Base-by-base conservation (phyloP, 2,329 filamentous ascomycete species). In the Ophiosphaerella narmari region DNA sequence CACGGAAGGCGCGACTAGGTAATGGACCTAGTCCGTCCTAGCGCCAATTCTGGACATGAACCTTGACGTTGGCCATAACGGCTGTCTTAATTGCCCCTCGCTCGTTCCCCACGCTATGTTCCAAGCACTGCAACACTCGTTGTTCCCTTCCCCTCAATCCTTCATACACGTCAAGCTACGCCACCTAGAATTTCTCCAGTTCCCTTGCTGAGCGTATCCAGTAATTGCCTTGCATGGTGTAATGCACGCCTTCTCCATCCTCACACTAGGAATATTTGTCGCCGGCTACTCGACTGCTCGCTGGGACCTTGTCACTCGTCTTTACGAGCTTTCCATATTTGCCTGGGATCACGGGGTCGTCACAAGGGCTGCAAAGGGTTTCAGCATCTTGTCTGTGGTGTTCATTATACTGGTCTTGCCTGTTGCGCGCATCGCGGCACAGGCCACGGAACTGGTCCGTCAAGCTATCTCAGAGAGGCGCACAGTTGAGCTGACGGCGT, bases 311-410 rank as follows among this genome's bases (percentile, higher is more conserved):
- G 91, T 97, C 63, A 97, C 93, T 66, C 88, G 92, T 68, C 83
- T 97, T 67, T 96, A 97, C 87, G 93, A 99, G 78, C 86, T 99
- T 68, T 89, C 91, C 63, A 89, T 96, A 61, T 99, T 97, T 75
- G 94, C 95, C 63, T 97, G 92, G 91, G 90, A 97, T 75, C 90
- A 97, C 90, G 91, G 93, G 72, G 94, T 99, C 68, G 89, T 97
- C 73, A 85, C 88, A 65, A 88, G 94, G 70, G 89, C 89, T 57
- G 85, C 90, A 43, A 93, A 94, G 75, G 94, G 89, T 46, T 94
- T 96, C 69, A 82, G 86, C 48, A 80, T 91, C 53, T 81, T 99
- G 50, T 94, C 91, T 16, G 70, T 94, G 40, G 83, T 95, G 68
- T 99, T 97, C 77, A 83, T 94, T 70, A 70, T 91, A 55, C 80